Base-by-base conservation (phyloP, 2,329 filamentous ascomycete species). In the Fusarium tanahbumbuense region DNA sequence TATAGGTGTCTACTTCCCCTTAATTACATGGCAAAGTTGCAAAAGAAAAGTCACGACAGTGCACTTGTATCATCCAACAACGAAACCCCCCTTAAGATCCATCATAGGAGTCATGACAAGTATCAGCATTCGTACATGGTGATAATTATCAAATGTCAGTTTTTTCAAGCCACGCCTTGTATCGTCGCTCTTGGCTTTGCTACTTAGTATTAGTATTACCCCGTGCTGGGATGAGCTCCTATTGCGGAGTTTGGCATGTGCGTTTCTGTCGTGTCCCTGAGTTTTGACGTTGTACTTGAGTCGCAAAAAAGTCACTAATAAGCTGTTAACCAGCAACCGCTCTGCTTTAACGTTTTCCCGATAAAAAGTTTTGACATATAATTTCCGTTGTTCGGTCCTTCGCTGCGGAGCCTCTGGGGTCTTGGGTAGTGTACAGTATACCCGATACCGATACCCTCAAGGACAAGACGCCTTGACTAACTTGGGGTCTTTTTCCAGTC, bases 231-330 rank as follows among this genome's bases (percentile, higher is more conserved):
- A 28, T 49, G 30, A 22, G 30, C 54, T 56, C 54, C 54, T 56
- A 56, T 56, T 49, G 54, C 54, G 54, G 54, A 56, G 54, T 49
- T 54, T 56, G 53, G 42, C 53, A 37, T 37, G 53, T 48, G 49
- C 49, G 49, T 52, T 37, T 37, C 34, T 28, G 30, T 50, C 32
- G 4, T 47, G 30, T 52, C 49, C 49, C 34, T 52, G 54, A 49
- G 54, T 50, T 56, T 56, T 49, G 49, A 52, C 49, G 49, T 34
- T 52, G 32, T 27, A 52, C 34, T 34, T 52, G 49, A 52, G 20
- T 52, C 49, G 49, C 34, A 52, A 41, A 48, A 52, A 41, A 42
- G 34, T 52, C 49, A 41, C 49, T 41, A 52, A 52, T 52, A 22
- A 37, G 48, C 48, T 50, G 48, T 34, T 52, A 34, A 42, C 34